These are phyloP conservation scores for Trichoderma sp. DNA, from an alignment of 2,329 filamentous ascomycete genomes.

Conservation along the genomic window DNA sequence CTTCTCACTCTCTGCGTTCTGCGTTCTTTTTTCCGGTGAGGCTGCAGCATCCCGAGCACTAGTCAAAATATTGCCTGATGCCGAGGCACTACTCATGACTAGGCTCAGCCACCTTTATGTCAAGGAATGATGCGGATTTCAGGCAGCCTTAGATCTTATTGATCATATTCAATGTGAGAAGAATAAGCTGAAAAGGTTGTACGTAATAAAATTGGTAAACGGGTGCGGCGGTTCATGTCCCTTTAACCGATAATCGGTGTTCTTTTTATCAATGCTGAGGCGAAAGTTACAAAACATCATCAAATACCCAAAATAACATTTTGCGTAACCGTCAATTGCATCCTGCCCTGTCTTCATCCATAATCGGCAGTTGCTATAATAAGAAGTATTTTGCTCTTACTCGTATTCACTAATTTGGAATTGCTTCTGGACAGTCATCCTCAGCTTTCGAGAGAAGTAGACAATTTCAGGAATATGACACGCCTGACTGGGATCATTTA, in stretches of 20 bases:
- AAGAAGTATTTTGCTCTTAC: background rate
- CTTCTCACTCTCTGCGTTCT: background rate
- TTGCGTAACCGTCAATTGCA: background rate
- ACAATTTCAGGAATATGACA: background rate
- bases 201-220: background rate
- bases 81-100: background rate
- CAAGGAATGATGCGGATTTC: background rate
- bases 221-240: background rate
- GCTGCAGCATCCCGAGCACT: background rate
- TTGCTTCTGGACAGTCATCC: background rate
- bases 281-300: background rate
- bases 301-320: background rate
- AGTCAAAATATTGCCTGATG: background rate
- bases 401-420: background rate
- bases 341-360: background rate
- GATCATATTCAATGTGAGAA: background rate
- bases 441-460: background rate
- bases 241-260: no score
- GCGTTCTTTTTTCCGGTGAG: background rate
- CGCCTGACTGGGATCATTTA: background rate
- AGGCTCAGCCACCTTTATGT: background rate
- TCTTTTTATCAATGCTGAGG: background rate
- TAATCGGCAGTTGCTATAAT: background rate
- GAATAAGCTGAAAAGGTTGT: background rate
- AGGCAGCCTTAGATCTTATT: background rate